A percentile compares a stretch with the other conserved stretches of the same genome.
These are phyloP conservation scores for Geosmithia morbida DNA, from an alignment of 2,329 filamentous ascomycete genomes.

Conservation along the genomic window DNA sequence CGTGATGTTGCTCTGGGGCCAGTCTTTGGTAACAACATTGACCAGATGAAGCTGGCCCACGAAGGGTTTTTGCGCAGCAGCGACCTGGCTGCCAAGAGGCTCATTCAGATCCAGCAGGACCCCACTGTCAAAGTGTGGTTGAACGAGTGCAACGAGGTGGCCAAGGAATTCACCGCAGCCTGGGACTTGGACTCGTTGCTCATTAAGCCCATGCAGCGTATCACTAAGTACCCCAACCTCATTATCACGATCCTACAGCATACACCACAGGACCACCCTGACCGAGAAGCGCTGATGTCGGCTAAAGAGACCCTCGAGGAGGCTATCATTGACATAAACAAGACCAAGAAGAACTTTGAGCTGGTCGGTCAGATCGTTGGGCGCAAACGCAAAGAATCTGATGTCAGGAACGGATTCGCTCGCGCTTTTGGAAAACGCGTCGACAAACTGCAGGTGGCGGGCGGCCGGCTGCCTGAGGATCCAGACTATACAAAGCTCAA, in stretches of 20 bases:
- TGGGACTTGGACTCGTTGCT: slow-evolving; percentile 95
- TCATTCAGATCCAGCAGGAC: slow-evolving; percentile 49
- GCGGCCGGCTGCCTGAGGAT: slow-evolving; percentile 55
- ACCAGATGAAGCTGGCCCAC: slow-evolving; percentile 44
- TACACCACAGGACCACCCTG: slow-evolving; percentile 73
- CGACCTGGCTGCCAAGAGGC: slow-evolving; percentile 44
- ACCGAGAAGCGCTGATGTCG: slow-evolving; percentile 47
- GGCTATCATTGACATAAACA: slow-evolving; percentile 78
- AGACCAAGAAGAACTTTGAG: slow-evolving; percentile 88
- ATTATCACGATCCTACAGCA: slow-evolving; percentile 66
- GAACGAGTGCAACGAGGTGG: slow-evolving; percentile 82
- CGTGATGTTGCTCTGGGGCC: slow-evolving; percentile 36
- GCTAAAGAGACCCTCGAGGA: slow-evolving; percentile 41
- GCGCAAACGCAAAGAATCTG: slow-evolving; percentile 76
- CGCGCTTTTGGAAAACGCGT: slow-evolving; percentile 83
- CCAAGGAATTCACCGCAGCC: slow-evolving; percentile 79
- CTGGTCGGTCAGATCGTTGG: slow-evolving; percentile 80
- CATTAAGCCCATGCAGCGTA: slow-evolving; percentile 90
- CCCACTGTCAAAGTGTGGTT: slow-evolving; percentile 68
- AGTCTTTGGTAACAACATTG: slow-evolving; percentile 40
- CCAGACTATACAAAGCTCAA: slow-evolving; percentile 65
- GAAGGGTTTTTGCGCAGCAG: slow-evolving; percentile 50
- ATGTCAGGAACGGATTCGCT: slow-evolving; percentile 69
- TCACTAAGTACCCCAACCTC: slow-evolving; percentile 85
- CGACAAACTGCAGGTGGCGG: slow-evolving; percentile 62